Evolutionary conservation across 2,329 filamentous ascomycete species (phyloP), one percentile per base, ranked within the genome.

Genomic region (Alternaria triticimaculans): DNA sequence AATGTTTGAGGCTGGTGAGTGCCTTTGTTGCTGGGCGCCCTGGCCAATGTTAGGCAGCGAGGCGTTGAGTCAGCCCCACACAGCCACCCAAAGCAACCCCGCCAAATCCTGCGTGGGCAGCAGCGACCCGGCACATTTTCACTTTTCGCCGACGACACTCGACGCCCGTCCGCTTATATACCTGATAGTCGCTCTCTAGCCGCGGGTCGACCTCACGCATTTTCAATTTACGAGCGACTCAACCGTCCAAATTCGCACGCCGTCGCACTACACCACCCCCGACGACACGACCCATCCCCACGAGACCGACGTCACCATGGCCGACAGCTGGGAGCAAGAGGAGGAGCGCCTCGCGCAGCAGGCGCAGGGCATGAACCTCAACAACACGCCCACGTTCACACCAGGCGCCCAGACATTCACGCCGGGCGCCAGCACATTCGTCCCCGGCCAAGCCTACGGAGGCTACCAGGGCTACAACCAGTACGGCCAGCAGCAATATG

Each of bases 281-380:
- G 57, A 56, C 49, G 58, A 45, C 46, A n/a, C 45, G 49, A 53
- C 20, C 6, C 11, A 53, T 20, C 55, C 62, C 69, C 53, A 23
- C 61, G 33, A 45, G n/a, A 55, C 43, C 30, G 53, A 65, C 71
- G 58, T 68, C 77, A 74, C 62, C 58, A 97, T 97, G 94, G 91
- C 94, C 74, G 90, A 94, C 81, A 92, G 93, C 81, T 97, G 94
- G 67, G 98, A 96, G 92, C 94, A 98, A 84, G 93, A 97, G 85
- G 91, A 94, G 75, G 91, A 87, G 69, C 82, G 92, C 80, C 88
- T 97, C 81, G 88, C 92, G 66, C 89, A 89, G 74, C 92, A 94
- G 85, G 67, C 74, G 11, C 76, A 76, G 72, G 73, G 72, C 65
- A 68, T 79, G 56, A 78, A 77, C 63, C 70, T 78, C 30, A 73